Base-by-base conservation (phyloP, 2,329 filamentous ascomycete species). In the Aspergillus fumigatus region DNA sequence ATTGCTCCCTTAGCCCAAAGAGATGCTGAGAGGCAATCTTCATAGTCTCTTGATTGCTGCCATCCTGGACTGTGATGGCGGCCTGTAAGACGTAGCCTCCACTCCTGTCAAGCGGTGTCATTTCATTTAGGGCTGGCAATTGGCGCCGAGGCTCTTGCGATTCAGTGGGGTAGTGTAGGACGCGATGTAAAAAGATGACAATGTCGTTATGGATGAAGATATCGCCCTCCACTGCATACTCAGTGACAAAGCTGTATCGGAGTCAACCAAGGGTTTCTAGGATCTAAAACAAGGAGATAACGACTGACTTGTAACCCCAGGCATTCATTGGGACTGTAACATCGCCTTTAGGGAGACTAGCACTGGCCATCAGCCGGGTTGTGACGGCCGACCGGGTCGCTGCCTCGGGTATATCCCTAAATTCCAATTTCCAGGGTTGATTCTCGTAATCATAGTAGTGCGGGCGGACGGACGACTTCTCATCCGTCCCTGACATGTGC, bases 21-120 rank as follows among this genome's bases (percentile, higher is more conserved):
- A 88, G 66, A 65, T 86, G 82, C 57, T 79, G 75, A 26, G 80
- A 80, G 0, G 80, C 84, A 27, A 73, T 72, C 52, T 81, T 81
- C 62, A 84, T 76, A 19, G 84, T 74, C 51, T 80, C 78, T 26
- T 80, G 77, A 52, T 83, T 82, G 51, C 77, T 76, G 19, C 77
- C 76, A 59, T 86, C 82, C 56, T 82, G 79, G 3, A 86, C 77
- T 7, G 80, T 79, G 41, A 87, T 78, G 3, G 78, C 79, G 3
- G 82, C 81, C 62, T 86, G 82, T 21, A 87, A 70, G 26, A 86
- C 69, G 63, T 84, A 86, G 47, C 77, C 77, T 23, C 83, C 83
- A 52, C 79, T 84, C 9, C 76, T 72, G 64, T 87, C 84, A 3
- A 86, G 67, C 2, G 79, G 77, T 21, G 73, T 65, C 59, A 85